A percentile compares a stretch with the other conserved stretches of the same genome.
Conservation (phyloP, 768 basidiomycete species). For the Podaxis rugospora region DNA sequence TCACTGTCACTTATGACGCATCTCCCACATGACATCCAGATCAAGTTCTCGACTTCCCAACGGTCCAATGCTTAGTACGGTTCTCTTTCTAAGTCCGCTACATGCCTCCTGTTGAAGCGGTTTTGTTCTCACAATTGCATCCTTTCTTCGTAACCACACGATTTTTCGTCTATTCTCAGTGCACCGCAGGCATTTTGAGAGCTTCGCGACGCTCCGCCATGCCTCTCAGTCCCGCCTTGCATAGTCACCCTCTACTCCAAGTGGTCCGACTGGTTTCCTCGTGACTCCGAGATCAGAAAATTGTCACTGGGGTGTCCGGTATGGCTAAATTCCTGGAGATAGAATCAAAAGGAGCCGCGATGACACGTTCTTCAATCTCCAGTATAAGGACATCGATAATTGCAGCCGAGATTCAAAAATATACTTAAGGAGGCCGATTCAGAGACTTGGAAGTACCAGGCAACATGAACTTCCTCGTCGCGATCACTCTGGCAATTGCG, state of each 20-base stretch:
- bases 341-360: background rate
- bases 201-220: background rate
- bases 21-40: background rate
- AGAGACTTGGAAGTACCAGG: background rate
- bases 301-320: background rate
- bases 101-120: background rate
- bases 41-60: background rate
- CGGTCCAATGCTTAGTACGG: background rate
- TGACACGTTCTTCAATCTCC: background rate
- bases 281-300: background rate
- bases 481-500: background rate
- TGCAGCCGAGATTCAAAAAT: background rate
- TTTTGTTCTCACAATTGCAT: background rate
- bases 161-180: background rate
- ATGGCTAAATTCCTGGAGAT: background rate
- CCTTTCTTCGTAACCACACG: background rate
- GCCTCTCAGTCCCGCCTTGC: background rate
- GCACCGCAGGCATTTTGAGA: background rate
- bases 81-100: background rate
- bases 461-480: slow-evolving; percentile 3
- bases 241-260: background rate
- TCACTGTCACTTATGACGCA: background rate
- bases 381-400: background rate
- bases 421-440: background rate
- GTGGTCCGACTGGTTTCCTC: background rate